Evolutionary conservation across 257 asterid genomes (phyloP).

Genomic region (Solanum sejunctum): DNA sequence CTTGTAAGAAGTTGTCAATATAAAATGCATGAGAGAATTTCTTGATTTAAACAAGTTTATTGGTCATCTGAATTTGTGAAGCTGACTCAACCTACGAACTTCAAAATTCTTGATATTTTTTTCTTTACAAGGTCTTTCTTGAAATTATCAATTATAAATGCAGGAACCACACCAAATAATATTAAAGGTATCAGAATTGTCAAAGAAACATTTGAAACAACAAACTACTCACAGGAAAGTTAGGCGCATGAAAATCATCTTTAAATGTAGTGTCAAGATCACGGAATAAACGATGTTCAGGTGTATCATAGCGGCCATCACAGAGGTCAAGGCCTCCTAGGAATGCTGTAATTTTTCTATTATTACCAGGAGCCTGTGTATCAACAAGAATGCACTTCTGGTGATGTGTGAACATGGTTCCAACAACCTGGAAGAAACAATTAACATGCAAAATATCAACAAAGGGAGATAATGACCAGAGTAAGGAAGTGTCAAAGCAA

Average conservation of each 20-base stretch:
- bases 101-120: neutral
- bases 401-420: conserved; percentile 74
- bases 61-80: neutral
- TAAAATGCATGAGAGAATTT: neutral
- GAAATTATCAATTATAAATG: neutral
- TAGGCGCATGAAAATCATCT: conserved; percentile 83
- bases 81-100: neutral
- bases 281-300: conserved; percentile 64
- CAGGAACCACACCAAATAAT: neutral
- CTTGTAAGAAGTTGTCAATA: neutral
- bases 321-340: conserved; percentile 90
- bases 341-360: conserved; percentile 77
- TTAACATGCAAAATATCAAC: neutral
- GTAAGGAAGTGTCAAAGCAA: neutral
- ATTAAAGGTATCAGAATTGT: neutral
- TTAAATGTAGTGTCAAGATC: conserved; percentile 56
- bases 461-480: neutral
- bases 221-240: conserved; percentile 49
- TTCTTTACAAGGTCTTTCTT: neutral
- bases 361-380: conserved; percentile 75
- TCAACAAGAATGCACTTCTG: conserved; percentile 94
- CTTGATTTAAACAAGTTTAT: neutral
- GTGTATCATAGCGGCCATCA: conserved; percentile 97
- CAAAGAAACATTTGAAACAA: neutral
- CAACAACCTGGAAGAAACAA: conserved; percentile 58